Conservation (phyloP, 2,329 filamentous ascomycete species). For the Cytospora leucostoma region DNA sequence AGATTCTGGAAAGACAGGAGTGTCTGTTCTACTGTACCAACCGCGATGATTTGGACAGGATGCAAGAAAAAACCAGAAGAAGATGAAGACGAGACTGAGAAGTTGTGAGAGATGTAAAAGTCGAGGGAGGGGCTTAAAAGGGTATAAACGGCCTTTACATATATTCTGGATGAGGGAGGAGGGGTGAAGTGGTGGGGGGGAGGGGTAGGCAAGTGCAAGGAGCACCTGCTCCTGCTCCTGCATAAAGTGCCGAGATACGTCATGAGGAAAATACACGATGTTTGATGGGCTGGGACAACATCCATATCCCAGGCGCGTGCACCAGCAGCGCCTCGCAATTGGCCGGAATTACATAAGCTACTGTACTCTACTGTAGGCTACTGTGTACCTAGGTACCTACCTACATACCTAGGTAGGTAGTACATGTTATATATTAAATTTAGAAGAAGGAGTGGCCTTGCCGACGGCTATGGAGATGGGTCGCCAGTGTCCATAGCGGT, state of each 20-base stretch:
- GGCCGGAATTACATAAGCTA: background rate
- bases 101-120: background rate
- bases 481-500: too few species aligned
- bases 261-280: conserved; percentile 15
- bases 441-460: too few species aligned
- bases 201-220: background rate
- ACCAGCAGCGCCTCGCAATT: conserved; percentile 7
- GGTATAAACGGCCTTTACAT: conserved; percentile 14
- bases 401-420: too few species aligned
- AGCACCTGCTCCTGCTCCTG: conserved; percentile 1
- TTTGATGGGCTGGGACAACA: background rate
- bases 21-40: conserved; percentile 20
- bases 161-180: background rate
- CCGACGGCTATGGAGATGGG: too few species aligned
- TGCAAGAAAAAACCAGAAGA: conserved; percentile 6
- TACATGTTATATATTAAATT: too few species aligned
- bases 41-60: conserved; percentile 2
- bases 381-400: too few species aligned
- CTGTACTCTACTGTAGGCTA: too few species aligned
- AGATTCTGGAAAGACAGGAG: conserved; percentile 6
- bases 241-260: conserved; percentile 7
- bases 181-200: conserved; percentile 11
- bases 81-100: background rate
- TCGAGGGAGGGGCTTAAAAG: conserved; percentile 5
- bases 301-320: conserved; percentile 3